Base-by-base conservation (phyloP, 2,329 filamentous ascomycete species). In the Graphilbum ipis-grandicollis region DNA sequence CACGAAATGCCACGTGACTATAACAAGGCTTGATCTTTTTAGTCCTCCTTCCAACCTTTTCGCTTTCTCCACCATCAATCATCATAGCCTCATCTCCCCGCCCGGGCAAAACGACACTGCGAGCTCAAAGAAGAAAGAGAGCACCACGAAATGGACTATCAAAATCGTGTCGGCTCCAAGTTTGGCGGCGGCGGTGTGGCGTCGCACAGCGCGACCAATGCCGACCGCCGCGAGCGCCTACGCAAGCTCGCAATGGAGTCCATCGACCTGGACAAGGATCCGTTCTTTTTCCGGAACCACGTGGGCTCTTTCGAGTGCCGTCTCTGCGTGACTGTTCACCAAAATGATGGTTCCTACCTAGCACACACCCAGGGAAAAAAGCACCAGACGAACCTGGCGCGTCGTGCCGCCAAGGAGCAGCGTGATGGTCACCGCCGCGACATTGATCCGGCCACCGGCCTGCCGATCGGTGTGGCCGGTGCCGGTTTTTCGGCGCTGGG, bases 251-350 rank as follows among this genome's bases (percentile, higher is more conserved):
- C 90, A 40, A 82, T 98, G 52, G 90, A 98, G 63, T 92, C 85
- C 39, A 98, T 98, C 67, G 88, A 96, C 64, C 81, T 96, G 44
- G 90, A 96, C 62, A 96, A 94, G 63, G 90, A 98, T 62, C 90
- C 90, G 0, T 98, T 96, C 71, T 94, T 96, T 67, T 98, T 98
- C 77, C 93, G 93, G 59, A 98, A 98, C 66, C 88, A 98, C 59
- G 83, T 96, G 50, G 90, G 90, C 52, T 90, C 80, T 52, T 98
- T 94, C 60, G 90, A 98, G 60, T 98, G 90, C 58, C 82, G 90
- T 22, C 79, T 98, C 30, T 98, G 90, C 53, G 66, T 98, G 19
- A 98, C 90, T 0, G 88, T 96, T 5, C 90, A 98, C 67, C 90
- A 98, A 53, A 98, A 98, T 57, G 90, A 98, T 63, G 90, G 90